Conservation (phyloP, 2,329 filamentous ascomycete genomes). For the Ploettnerulaceae sp. region DNA sequence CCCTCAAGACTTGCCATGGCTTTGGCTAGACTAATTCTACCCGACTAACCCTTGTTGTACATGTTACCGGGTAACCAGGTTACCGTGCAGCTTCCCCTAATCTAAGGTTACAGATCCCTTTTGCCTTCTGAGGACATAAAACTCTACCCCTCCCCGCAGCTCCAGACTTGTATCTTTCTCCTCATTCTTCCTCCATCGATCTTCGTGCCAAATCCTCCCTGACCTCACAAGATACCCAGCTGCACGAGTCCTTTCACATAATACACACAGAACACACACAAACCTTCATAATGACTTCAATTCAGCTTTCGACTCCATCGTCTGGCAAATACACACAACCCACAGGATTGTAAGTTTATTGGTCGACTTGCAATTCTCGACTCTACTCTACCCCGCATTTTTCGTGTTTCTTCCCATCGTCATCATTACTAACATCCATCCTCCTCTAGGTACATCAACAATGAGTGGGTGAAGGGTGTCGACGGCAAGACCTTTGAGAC, state of each 20-base stretch:
- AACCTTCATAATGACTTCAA: slow-evolving; percentile 10
- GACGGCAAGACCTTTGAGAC: slow-evolving; percentile 91
- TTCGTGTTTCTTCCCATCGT: background rate
- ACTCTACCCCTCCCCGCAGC: slow-evolving; percentile 3
- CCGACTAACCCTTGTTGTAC: no score
- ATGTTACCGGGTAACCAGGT: slow-evolving; percentile 1
- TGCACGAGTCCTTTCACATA: no score
- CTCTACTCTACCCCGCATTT: slow-evolving; percentile 19
- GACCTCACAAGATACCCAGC: no score
- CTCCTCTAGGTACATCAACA: slow-evolving; percentile 64
- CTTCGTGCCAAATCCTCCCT: no score
- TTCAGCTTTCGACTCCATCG: slow-evolving; percentile 28
- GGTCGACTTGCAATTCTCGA: no score
- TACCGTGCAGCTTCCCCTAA: background rate
- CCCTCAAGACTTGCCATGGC: no score
- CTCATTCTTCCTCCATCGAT: background rate
- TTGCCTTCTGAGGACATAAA: slow-evolving; percentile 1
- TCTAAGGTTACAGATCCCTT: slow-evolving; percentile 5
- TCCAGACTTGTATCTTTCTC: no score
- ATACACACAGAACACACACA: no score
- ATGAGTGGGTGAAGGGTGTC: slow-evolving; percentile 77
- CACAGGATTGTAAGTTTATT: slow-evolving; percentile 41
- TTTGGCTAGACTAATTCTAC: no score
- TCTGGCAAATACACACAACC: slow-evolving; percentile 35
- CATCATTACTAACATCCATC: background rate